Base-by-base conservation (phyloP, 495 filamentous ascomycete species). In the Letharia lupina region DNA sequence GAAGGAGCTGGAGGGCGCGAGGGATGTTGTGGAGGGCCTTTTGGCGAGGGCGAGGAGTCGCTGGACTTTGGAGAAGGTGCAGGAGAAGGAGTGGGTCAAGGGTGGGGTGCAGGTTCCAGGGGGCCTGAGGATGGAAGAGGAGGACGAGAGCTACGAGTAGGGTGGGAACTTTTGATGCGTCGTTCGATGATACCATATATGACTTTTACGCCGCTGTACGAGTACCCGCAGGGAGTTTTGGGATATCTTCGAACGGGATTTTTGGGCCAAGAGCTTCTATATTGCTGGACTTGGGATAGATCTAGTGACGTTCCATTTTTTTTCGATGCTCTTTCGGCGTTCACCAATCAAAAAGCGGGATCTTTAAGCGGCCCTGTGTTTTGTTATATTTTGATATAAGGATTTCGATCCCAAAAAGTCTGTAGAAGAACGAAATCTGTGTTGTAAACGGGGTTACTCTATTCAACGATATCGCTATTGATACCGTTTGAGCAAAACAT, bases 41-140 rank as follows among this genome's bases (percentile, higher is more conserved):
- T 73, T 98, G 57, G 92, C 89, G 73, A 84, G 95, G 64, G 89
- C 88, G 18, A 83, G 86, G 37, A 89, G 84, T 62, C 79, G 94
- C 50, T 91, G 88, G 83, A 78, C 78, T 33, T 73, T 97, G 63
- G 83, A 87, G 67, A 85, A 86, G 65, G 86, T 96, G 41, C 85
- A 82, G 48, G 79, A 82, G 61, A 82, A 83, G 62, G 82, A 86
- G 61, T 98, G 91, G 91, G 89, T 98, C 8, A 77, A 75, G 40
- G 82, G 81, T 31, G 93, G 86, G 7, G 87, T 98, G 48, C 69
- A 80, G 65, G 85, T 93, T 6, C 84, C 86, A 10, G 87, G 83
- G 20, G 89, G 91, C 9, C 76, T 95, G 64, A 83, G 83, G 70
- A 81, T 86, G 67, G 80, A 86, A 57, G 87, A 91, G 69, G 88